A percentile compares a stretch with the other conserved stretches of the same genome.
phyloP scores from a whole-genome alignment of 2,329 filamentous ascomycete species.

The Aspergillus tubingensis region DNA sequence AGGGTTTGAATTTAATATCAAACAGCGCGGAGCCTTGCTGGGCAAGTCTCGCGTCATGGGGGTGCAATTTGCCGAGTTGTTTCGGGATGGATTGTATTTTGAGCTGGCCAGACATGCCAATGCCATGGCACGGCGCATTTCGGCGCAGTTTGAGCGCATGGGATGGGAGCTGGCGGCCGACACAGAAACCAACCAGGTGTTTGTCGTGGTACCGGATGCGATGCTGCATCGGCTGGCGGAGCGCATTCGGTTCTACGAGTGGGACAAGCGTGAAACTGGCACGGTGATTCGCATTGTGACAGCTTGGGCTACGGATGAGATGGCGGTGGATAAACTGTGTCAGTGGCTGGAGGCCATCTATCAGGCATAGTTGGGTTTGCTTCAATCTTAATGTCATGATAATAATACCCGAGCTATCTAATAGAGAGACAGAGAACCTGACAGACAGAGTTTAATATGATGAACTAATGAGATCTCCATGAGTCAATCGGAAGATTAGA shows the following conservation, averaged over 20 bases:
- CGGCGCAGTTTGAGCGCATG: slow-evolving; percentile 44
- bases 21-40: slow-evolving; percentile 54
- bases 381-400: not conserved
- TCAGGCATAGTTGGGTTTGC: not conserved
- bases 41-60: slow-evolving; percentile 55
- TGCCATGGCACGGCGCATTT: slow-evolving; percentile 47
- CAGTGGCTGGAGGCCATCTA: slow-evolving; percentile 4
- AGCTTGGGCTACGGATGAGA: slow-evolving; percentile 53
- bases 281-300: slow-evolving; percentile 52
- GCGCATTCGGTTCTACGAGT: slow-evolving; percentile 51
- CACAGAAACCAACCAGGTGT: slow-evolving; percentile 57
- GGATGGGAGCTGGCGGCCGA: slow-evolving; percentile 48
- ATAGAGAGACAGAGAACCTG: no score
- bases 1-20: slow-evolving; percentile 55
- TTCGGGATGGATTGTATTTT: slow-evolving; percentile 50
- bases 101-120: slow-evolving; percentile 51
- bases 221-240: slow-evolving; percentile 46
- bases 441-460: not conserved
- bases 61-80: slow-evolving; percentile 54
- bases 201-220: slow-evolving; percentile 46
- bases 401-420: not conserved
- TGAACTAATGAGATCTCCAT: not conserved
- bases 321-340: slow-evolving; percentile 43
- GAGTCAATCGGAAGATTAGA: not conserved
- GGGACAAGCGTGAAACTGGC: slow-evolving; percentile 47